phyloP scores from a whole-genome alignment of 2,329 filamentous ascomycete genomes.

The Fusarium nanum region DNA sequence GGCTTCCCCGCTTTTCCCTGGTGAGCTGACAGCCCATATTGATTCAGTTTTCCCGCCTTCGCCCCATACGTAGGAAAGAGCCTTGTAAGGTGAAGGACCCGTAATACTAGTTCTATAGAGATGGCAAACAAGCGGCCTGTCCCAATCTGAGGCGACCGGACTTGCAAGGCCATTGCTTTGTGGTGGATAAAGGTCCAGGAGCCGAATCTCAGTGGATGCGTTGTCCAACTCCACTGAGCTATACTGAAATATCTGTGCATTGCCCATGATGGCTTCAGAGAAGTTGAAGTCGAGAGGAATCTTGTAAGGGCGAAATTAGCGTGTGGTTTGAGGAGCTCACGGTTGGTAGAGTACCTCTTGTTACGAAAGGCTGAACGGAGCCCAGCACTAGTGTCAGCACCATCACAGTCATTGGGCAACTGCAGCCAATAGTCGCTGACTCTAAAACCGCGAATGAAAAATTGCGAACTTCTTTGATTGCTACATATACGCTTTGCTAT shows the following conservation, averaged over 20 bases:
- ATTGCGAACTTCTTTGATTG: no score
- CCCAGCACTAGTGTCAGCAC: no score
- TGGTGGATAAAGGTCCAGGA: background rate
- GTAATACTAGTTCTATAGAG: background rate
- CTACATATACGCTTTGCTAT: background rate
- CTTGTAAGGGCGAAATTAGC: no score
- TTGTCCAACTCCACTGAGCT: background rate
- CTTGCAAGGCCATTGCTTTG: no score
- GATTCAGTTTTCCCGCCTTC: background rate
- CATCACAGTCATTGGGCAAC: no score
- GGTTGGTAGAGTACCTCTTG: no score
- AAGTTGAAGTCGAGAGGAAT: no score
- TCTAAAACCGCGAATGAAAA: no score
- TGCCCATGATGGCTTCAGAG: no score
- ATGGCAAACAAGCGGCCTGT: accelerated
- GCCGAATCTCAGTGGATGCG: background rate
- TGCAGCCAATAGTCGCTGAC: no score
- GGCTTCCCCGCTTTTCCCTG: background rate
- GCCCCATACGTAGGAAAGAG: constrained; percentile 7
- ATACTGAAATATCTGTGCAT: background rate
- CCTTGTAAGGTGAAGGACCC: accelerated
- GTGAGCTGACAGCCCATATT: background rate
- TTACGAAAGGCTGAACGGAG: no score
- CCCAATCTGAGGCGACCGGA: background rate
- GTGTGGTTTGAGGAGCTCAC: no score